Conservation (phyloP, 148 eudicot species). For the Camellia granthamiana region DNA sequence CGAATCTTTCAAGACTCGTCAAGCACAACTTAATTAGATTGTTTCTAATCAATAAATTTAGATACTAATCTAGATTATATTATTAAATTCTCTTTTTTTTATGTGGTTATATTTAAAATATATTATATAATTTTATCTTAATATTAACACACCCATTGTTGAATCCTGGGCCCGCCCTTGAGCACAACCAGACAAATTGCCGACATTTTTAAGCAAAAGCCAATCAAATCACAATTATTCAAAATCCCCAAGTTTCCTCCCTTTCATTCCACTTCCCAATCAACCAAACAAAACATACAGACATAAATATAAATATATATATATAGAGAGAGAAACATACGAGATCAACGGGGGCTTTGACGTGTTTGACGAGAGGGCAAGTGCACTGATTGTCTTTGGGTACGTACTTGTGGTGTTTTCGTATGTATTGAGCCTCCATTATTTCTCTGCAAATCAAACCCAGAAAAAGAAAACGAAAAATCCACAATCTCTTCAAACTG, state of each 20-base stretch:
- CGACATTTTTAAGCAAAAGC: background rate
- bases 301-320: too few species aligned
- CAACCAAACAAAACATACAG: background rate
- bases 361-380: conserved; percentile 25
- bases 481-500: background rate
- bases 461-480: too few species aligned
- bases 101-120: too few species aligned
- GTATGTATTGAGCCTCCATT: conserved; percentile 21
- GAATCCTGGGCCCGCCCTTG: too few species aligned
- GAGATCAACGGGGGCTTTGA: conserved; percentile 26
- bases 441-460: background rate
- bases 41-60: too few species aligned
- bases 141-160: too few species aligned
- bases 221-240: background rate
- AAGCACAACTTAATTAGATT: too few species aligned
- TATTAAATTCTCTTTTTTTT: too few species aligned
- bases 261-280: background rate
- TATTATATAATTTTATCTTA: too few species aligned
- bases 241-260: background rate
- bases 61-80: too few species aligned
- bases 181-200: background rate
- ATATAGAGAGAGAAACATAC: conserved; percentile 3
- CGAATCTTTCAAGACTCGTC: too few species aligned
- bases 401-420: conserved; percentile 22
- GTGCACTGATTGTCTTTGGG: conserved; percentile 24